A percentile compares a stretch with the other conserved stretches of the same genome.
Evolutionary conservation across 768 basidiomycete species (phyloP).

Genomic region (Russula compacta): DNA sequence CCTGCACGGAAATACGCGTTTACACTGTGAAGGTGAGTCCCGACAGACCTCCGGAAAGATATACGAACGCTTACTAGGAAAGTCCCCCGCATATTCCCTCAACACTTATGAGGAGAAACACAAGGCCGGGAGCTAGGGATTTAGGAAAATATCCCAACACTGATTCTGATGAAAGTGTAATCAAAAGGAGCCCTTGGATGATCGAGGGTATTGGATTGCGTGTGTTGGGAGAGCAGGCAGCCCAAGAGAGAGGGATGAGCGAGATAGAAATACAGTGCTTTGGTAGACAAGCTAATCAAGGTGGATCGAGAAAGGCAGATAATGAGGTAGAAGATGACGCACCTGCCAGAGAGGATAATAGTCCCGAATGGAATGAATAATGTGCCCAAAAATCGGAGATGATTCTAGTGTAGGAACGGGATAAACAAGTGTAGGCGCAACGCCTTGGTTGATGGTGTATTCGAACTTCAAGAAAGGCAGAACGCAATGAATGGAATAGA

Average conservation of each 20-base stretch:
- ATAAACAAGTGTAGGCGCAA: constrained; percentile 84
- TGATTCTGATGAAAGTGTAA: constrained; percentile 54
- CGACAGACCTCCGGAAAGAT: not conserved
- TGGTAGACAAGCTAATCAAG: constrained; percentile 65
- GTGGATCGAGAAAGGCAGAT: not conserved
- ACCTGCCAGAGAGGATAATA: constrained; percentile 97
- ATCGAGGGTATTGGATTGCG: constrained; percentile 69
- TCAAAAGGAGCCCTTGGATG: constrained; percentile 59
- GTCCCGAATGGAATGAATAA: constrained; percentile 80
- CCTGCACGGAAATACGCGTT: constrained; percentile 82
- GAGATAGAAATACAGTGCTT: constrained; percentile 86
- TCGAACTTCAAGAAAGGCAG: constrained; percentile 51
- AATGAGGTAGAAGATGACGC: constrained; percentile 21
- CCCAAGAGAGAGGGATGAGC: constrained; percentile 82
- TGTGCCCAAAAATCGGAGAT: constrained; percentile 55
- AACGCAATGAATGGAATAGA: constrained; percentile 2
- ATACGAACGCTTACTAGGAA: constrained; percentile 62
- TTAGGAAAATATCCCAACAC: constrained; percentile 57
- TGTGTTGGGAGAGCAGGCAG: constrained; percentile 65
- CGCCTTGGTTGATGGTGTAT: constrained; percentile 88
- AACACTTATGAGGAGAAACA: constrained; percentile 70
- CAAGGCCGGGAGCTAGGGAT: constrained; percentile 40
- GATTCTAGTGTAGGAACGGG: constrained; percentile 60
- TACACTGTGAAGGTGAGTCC: constrained; percentile 41
- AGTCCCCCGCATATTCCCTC: constrained; percentile 92